These are phyloP conservation scores for Asterella californica DNA, from an alignment of 225 moss, liverwort and hornwort species.

Conservation along the genomic window DNA sequence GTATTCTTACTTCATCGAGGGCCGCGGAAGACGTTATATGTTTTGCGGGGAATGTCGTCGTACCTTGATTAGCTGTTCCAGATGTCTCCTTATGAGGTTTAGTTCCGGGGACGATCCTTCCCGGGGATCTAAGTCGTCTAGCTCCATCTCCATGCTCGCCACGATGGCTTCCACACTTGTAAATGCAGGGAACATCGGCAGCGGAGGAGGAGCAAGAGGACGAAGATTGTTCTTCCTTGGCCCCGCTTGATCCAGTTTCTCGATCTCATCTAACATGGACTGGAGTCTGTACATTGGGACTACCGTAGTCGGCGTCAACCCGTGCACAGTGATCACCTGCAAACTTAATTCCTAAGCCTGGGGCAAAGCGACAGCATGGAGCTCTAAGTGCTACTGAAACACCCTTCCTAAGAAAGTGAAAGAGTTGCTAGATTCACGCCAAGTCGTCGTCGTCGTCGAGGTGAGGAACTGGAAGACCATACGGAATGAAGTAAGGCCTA, in stretches of 20 bases:
- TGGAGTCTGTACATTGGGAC: constrained; percentile 17
- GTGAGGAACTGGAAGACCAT: too few species aligned
- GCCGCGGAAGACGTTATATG: not conserved
- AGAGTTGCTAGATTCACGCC: not conserved
- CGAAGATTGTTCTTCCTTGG: not conserved
- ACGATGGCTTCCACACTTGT: constrained; percentile 3
- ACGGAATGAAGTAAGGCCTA: too few species aligned
- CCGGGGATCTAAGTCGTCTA: not conserved
- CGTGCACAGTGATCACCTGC: not conserved
- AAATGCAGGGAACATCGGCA: not conserved
- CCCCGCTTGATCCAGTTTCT: constrained; percentile 3
- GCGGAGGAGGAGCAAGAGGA: not conserved
- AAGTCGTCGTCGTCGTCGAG: not conserved
- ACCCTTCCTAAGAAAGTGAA: not conserved
- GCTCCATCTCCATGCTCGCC: constrained; percentile 12
- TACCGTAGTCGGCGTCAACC: not conserved
- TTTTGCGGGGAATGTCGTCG: not conserved
- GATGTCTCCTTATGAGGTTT: not conserved
- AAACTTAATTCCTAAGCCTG: too few species aligned
- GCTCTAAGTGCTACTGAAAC: not conserved
- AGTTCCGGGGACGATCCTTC: not conserved
- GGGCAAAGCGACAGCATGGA: not conserved
- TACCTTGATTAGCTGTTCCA: constrained; percentile 1
- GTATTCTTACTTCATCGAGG: not conserved
- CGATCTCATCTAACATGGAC: constrained; percentile 23